phyloP scores from a whole-genome alignment of 2,329 filamentous ascomycete genomes.

The Fusarium chlamydosporum region DNA sequence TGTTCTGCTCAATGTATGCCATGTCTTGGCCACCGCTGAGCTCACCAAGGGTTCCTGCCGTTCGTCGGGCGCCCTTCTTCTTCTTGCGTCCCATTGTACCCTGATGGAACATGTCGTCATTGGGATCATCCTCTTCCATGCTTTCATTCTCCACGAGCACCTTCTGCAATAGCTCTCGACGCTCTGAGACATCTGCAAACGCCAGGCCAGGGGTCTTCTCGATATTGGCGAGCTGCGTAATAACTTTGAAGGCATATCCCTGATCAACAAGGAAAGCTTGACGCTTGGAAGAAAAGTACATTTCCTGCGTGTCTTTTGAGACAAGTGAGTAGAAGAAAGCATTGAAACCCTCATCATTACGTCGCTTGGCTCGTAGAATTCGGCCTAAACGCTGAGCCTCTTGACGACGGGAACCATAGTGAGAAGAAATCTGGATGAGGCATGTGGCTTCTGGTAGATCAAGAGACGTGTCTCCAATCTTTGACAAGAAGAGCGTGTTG shows the following conservation, averaged over 20 bases:
- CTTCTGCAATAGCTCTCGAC: conserved; percentile 87
- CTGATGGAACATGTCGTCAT: conserved; percentile 59
- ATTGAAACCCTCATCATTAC: conserved; percentile 98
- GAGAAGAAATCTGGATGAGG: conserved; percentile 96
- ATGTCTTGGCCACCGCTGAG: conserved; percentile 94
- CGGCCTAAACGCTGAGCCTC: conserved; percentile 94
- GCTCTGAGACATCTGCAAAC: conserved; percentile 83
- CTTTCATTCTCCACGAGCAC: conserved; percentile 90
- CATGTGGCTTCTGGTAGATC: conserved; percentile 97
- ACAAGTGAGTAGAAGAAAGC: conserved; percentile 99
- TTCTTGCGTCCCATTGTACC: conserved; percentile 63
- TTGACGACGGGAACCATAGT: conserved; percentile 96
- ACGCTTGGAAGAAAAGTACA: conserved; percentile 96
- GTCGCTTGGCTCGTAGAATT: conserved; percentile 92
- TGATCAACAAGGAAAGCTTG: conserved; percentile 98
- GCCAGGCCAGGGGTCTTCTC: conserved; percentile 85
- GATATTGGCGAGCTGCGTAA: conserved; percentile 93
- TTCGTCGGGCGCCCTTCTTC: conserved; percentile 78
- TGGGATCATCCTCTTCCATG: conserved; percentile 78
- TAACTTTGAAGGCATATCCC: conserved; percentile 98
- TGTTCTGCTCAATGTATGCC: conserved; percentile 93
- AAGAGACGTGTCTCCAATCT: conserved; percentile 98
- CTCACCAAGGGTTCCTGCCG: conserved; percentile 86
- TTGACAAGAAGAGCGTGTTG: conserved; percentile 95
- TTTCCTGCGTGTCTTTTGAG: conserved; percentile 96